Evolutionary conservation across 768 basidiomycete species (phyloP), one percentile per base, ranked within the genome.

Genomic region (Gelatoporia subvermispora): DNA sequence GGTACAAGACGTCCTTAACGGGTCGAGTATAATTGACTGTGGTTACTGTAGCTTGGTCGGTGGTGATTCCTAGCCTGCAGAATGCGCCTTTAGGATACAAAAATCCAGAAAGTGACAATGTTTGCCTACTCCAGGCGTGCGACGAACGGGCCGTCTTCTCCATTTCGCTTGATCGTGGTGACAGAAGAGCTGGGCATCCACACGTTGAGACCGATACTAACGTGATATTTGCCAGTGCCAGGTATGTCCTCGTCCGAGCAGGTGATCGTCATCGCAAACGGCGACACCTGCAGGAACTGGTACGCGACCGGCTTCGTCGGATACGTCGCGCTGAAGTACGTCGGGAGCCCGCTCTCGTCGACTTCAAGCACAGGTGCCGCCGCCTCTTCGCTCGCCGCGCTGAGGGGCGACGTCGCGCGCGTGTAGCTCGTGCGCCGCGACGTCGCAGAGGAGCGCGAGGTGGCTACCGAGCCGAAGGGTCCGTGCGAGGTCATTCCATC

Each of bases 101-200:
- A 25, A 28, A 2, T 16, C 1, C n/a, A 34, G 16, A 4, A 10
- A 13, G 28, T 37, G 23, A 42, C 17, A 37, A 3, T 31, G 8
- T 11, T 11, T 28, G 57, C 60, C 55, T 41, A 61, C 60, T 61
- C 60, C 16, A 61, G 46, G 38, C 51, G 47, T 13, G 58, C 60
- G 25, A 61, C 49, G 4, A 56, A 34, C n/a, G 52, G 47, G 3
- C 56, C 60, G 10, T 59, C 54, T 24, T 56, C 56, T 13, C 47
- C 40, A 17, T 58, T 58, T 25, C 58, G 43, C 41, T 58, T 41
- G 13, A 61, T 44, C 10, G 47, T 59, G 20, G 58, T 59, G 35
- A 57, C 52, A 17, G 48, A 54, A 8, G 40, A 51, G 20, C 41
- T 52, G 20, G 58, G 52, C 50, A 59, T 59, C 58, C 52, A 57